These are phyloP conservation scores for Xylariaceae sp. DNA, from an alignment of 2,329 filamentous ascomycete genomes.

Conservation along the genomic window DNA sequence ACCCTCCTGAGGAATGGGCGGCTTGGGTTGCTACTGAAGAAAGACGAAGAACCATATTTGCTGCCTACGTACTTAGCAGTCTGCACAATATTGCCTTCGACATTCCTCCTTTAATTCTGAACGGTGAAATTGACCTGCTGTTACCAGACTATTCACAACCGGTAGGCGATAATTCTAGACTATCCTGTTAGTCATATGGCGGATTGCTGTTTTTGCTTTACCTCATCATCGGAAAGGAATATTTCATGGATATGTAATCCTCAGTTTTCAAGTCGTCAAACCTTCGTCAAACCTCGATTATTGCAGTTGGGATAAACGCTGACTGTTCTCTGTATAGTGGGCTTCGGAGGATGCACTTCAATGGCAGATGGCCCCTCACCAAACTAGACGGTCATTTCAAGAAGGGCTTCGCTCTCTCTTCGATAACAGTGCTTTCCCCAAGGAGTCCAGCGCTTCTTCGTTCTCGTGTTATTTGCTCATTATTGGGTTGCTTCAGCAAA, in stretches of 20 bases:
- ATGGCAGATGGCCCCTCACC: slow-evolving; percentile 52
- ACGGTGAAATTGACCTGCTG: slow-evolving; percentile 59
- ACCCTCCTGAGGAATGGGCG: slow-evolving; percentile 59
- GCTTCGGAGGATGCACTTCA: slow-evolving; percentile 56
- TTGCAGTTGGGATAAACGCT: not conserved
- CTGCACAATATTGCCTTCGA: slow-evolving; percentile 68
- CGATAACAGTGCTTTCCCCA: slow-evolving; percentile 19
- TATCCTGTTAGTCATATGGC: not conserved
- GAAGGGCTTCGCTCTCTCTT: slow-evolving; percentile 45
- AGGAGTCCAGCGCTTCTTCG: slow-evolving; percentile 50
- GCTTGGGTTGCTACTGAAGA: slow-evolving; percentile 60
- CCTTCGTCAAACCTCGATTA: too few relatives aligned
- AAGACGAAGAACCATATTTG: slow-evolving; percentile 60
- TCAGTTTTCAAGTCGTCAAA: not conserved
- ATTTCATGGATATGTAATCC: not conserved
- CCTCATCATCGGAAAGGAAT: not conserved
- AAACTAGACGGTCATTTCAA: slow-evolving; percentile 37
- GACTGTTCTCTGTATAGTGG: slow-evolving; percentile 52
- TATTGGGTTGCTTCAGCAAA: slow-evolving; percentile 60
- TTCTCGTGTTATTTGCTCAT: slow-evolving; percentile 62
- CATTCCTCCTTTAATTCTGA: slow-evolving; percentile 63
- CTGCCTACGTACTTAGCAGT: slow-evolving; percentile 59
- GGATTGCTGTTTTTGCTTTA: not conserved
- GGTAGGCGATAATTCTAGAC: not conserved
- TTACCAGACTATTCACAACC: slow-evolving; percentile 56